phyloP scores from a whole-genome alignment of 2,329 filamentous ascomycete genomes.

The Hypoxylon rubiginosum region DNA sequence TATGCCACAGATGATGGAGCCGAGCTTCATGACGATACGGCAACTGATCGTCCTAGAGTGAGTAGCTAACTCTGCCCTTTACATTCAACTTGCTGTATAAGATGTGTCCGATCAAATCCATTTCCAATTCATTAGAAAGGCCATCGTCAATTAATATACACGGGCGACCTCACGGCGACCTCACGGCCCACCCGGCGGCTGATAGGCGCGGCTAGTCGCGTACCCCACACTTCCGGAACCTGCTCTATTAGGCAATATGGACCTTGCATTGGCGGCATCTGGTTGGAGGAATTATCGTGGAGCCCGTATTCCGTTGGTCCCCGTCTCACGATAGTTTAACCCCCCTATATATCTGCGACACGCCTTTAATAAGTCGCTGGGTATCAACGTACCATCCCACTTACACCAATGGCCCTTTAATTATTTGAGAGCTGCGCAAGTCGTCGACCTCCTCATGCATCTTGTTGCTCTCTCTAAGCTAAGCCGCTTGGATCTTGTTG shows the following conservation, averaged over 20 bases:
- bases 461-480: neutral
- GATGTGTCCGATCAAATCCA: neutral
- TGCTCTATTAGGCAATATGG: constrained; percentile 1
- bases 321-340: too few species aligned
- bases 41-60: neutral
- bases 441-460: neutral
- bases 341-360: neutral
- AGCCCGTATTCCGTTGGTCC: neutral
- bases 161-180: neutral
- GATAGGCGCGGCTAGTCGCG: neutral
- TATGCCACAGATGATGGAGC: constrained; percentile 30
- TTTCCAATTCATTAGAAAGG: constrained; percentile 5
- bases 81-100: neutral
- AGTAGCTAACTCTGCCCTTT: neutral
- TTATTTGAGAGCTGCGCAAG: neutral
- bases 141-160: constrained; percentile 15
- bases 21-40: constrained; percentile 18
- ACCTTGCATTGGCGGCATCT: neutral
- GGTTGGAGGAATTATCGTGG: neutral
- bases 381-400: neutral
- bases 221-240: neutral
- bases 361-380: neutral
- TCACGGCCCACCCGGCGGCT: neutral
- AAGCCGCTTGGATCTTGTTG: too few species aligned
- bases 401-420: neutral